Evolutionary conservation across 2,329 filamentous ascomycete species (phyloP).

Genomic region (Verticillium albo-atrum): DNA sequence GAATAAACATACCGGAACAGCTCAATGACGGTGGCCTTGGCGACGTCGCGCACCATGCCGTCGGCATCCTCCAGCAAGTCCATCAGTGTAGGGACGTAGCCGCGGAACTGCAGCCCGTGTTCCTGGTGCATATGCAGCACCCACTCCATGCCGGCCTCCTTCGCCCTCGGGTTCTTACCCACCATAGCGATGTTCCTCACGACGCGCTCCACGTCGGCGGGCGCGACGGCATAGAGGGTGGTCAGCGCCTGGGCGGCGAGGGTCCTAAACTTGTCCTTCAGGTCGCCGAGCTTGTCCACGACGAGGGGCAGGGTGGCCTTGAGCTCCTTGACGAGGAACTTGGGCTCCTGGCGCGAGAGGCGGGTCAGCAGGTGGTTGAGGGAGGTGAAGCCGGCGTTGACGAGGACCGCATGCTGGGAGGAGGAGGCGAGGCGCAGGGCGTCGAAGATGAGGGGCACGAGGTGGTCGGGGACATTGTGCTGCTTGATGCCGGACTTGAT

Average conservation of each 20-base stretch:
- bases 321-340: constrained; percentile 65
- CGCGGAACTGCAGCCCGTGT: constrained; percentile 73
- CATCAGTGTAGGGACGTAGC: constrained; percentile 78
- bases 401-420: constrained; percentile 72
- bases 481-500: constrained; percentile 91
- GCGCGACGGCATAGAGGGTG: constrained; percentile 69
- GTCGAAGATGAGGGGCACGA: constrained; percentile 73
- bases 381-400: constrained; percentile 80
- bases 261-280: constrained; percentile 76
- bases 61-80: constrained; percentile 88
- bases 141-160: constrained; percentile 83
- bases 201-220: constrained; percentile 71
- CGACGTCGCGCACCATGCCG: constrained; percentile 77
- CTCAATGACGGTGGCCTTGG: constrained; percentile 79
- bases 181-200: constrained; percentile 74
- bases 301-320: constrained; percentile 69
- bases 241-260: constrained; percentile 71
- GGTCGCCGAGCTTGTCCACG: constrained; percentile 81
- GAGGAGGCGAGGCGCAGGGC: constrained; percentile 70
- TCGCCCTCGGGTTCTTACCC: constrained; percentile 77
- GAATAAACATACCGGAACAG: constrained; percentile 64
- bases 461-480: constrained; percentile 75
- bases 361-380: constrained; percentile 85
- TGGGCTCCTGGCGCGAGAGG: constrained; percentile 78
- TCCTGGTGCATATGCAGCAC: constrained; percentile 80